These are phyloP conservation scores for Vigna trinervia DNA, from an alignment of 306 rosid genomes.

Conservation along the genomic window DNA sequence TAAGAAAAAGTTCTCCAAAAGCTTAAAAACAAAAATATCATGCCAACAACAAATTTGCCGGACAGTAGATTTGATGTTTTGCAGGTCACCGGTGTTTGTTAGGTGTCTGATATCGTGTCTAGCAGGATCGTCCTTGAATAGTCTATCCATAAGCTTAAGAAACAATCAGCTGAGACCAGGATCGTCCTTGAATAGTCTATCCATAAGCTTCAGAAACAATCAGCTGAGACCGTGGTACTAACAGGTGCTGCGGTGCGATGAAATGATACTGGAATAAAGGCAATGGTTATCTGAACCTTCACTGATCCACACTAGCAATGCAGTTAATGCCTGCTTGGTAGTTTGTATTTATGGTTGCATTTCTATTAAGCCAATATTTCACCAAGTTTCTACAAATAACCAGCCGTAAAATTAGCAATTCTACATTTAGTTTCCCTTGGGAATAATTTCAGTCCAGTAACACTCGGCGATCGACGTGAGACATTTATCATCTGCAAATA, in stretches of 20 bases:
- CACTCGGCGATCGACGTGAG: neutral
- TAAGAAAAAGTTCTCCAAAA: constrained; percentile 20
- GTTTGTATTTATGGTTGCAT: constrained; percentile 4
- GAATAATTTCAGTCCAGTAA: constrained; percentile 1
- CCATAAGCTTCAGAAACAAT: too few species aligned
- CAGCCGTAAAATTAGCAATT: neutral
- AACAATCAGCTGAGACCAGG: neutral
- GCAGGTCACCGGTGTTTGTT: neutral
- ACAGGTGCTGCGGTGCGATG: neutral
- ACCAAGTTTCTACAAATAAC: constrained; percentile 6
- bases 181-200: neutral
- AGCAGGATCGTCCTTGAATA: neutral
- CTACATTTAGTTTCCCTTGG: constrained; percentile 30
- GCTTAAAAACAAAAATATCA: too few species aligned
- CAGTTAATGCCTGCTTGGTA: too few species aligned
- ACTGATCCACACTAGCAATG: neutral
- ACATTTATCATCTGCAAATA: constrained; percentile 12
- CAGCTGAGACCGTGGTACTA: too few species aligned
- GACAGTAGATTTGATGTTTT: constrained; percentile 1
- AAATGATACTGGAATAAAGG: too few species aligned
- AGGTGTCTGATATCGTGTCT: neutral
- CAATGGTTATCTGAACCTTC: neutral
- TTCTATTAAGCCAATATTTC: constrained; percentile 12
- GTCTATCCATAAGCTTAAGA: too few species aligned
- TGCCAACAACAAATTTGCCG: neutral